Percentiles rank a stretch among this genome's conserved stretches.
These are phyloP conservation scores for Glaciozyma antarctica DNA, from an alignment of 768 basidiomycete genomes.

Conservation along the genomic window DNA sequence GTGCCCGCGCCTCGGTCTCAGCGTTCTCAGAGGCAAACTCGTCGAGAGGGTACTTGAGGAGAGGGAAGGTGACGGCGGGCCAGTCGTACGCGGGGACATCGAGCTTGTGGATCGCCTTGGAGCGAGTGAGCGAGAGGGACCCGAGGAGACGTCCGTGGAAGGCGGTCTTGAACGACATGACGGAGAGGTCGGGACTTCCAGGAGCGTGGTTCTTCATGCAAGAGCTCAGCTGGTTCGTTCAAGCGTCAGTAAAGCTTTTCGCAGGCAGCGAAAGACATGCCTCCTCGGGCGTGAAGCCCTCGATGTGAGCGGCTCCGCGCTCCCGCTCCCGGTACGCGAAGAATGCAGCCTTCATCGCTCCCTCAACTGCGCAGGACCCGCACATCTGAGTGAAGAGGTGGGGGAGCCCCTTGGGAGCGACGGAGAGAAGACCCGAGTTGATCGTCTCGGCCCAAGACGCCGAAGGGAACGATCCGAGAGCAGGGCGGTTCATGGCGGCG, in stretches of 20 bases:
- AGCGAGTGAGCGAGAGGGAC: constrained; percentile 40
- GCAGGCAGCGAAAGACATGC: constrained; percentile 5
- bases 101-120: constrained; percentile 45
- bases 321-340: constrained; percentile 37
- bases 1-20: constrained; percentile 38
- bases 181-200: constrained; percentile 40
- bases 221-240: constrained; percentile 29
- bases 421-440: constrained; percentile 39
- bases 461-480: constrained; percentile 42
- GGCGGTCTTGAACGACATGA: constrained; percentile 41
- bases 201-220: constrained; percentile 43
- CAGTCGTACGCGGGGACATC: constrained; percentile 45
- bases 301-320: constrained; percentile 29
- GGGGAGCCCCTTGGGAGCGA: constrained; percentile 41
- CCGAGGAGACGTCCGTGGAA: constrained; percentile 45
- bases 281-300: constrained; percentile 39
- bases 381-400: constrained; percentile 40
- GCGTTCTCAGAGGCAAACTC: constrained; percentile 40
- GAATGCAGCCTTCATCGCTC: constrained; percentile 44
- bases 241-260: not conserved
- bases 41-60: constrained; percentile 42
- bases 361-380: constrained; percentile 34
- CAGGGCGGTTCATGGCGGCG: constrained; percentile 42
- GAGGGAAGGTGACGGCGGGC: constrained; percentile 42
- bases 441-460: constrained; percentile 37